Conservation (phyloP, 1,284 basidiomycete species). For the Bjerkandera adusta region DNA sequence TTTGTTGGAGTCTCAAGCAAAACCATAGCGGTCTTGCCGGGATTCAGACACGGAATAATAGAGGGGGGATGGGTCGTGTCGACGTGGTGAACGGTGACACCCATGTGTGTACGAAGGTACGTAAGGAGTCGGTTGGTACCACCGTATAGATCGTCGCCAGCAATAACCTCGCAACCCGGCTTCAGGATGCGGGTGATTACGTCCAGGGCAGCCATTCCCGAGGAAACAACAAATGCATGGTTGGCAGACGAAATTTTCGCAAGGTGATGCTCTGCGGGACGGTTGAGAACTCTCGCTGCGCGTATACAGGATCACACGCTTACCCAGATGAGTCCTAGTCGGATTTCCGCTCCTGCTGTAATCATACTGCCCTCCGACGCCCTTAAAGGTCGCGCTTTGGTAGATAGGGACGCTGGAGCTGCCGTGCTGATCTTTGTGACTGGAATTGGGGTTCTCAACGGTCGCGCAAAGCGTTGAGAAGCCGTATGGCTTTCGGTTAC, state of each 20-base stretch:
- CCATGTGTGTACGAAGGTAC: slow-evolving; percentile 88
- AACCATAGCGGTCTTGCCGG: slow-evolving; percentile 86
- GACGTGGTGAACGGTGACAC: slow-evolving; percentile 90
- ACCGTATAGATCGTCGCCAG: slow-evolving; percentile 97
- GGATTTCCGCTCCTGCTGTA: slow-evolving; percentile 97
- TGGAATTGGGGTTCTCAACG: slow-evolving; percentile 70
- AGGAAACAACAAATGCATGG: slow-evolving; percentile 90
- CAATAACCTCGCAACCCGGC: slow-evolving; percentile 93
- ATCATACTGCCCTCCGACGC: slow-evolving; percentile 87
- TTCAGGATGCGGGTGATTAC: slow-evolving; percentile 93
- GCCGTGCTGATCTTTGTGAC: slow-evolving; percentile 94
- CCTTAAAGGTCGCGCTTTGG: slow-evolving; percentile 98
- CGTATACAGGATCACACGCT: slow-evolving; percentile 30
- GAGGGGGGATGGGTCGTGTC: slow-evolving; percentile 82
- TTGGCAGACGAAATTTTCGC: slow-evolving; percentile 91
- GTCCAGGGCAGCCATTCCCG: slow-evolving; percentile 98
- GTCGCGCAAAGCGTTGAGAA: slow-evolving; percentile 91
- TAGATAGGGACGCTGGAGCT: slow-evolving; percentile 96
- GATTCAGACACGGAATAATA: slow-evolving; percentile 63
- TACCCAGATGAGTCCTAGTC: slow-evolving; percentile 91
- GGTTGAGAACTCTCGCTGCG: too few relatives aligned
- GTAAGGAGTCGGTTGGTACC: slow-evolving; percentile 95
- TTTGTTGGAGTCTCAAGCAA: slow-evolving; percentile 98
- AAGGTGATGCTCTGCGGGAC: slow-evolving; percentile 82
- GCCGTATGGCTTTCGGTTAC: slow-evolving; percentile 67